phyloP scores from a whole-genome alignment of 2,329 filamentous ascomycete species.

The Rosellinia necatrix region DNA sequence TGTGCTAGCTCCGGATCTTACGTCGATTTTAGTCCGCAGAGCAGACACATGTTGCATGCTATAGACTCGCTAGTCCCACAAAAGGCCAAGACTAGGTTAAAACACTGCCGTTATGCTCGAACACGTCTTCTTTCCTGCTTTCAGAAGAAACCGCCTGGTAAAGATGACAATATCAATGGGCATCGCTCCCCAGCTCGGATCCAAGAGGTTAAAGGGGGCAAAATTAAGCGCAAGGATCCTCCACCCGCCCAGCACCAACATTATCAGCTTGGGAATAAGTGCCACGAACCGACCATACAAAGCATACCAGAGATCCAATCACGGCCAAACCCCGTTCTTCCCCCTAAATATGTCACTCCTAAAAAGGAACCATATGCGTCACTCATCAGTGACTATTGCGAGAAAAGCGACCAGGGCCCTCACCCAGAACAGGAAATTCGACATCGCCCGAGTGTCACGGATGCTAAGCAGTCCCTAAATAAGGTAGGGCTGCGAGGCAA shows the following conservation, averaged over 20 bases:
- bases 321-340: slow-evolving; percentile 9
- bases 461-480: slow-evolving; percentile 20
- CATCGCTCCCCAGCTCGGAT: slow-evolving; percentile 13
- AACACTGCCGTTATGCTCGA: slow-evolving; percentile 22
- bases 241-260: slow-evolving; percentile 14
- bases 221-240: slow-evolving; percentile 14
- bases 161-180: neutral
- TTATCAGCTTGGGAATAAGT: slow-evolving; percentile 14
- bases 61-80: slow-evolving; percentile 24
- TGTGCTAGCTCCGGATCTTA: slow-evolving; percentile 33
- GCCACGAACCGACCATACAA: slow-evolving; percentile 18
- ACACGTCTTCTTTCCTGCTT: slow-evolving; percentile 36
- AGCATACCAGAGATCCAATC: slow-evolving; percentile 20
- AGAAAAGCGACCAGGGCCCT: slow-evolving; percentile 17
- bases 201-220: slow-evolving; percentile 23
- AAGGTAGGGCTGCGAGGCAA: slow-evolving; percentile 24
- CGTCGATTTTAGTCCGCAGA: slow-evolving; percentile 33
- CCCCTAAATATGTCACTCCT: slow-evolving; percentile 19
- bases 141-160: slow-evolving; percentile 27
- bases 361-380: slow-evolving; percentile 23
- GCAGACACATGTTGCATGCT: slow-evolving; percentile 22
- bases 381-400: slow-evolving; percentile 13
- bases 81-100: slow-evolving; percentile 23
- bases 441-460: slow-evolving; percentile 4
- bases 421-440: slow-evolving; percentile 9